These are phyloP conservation scores for Cardamine occulta DNA, from an alignment of 345 rosid species.

Conservation along the genomic window DNA sequence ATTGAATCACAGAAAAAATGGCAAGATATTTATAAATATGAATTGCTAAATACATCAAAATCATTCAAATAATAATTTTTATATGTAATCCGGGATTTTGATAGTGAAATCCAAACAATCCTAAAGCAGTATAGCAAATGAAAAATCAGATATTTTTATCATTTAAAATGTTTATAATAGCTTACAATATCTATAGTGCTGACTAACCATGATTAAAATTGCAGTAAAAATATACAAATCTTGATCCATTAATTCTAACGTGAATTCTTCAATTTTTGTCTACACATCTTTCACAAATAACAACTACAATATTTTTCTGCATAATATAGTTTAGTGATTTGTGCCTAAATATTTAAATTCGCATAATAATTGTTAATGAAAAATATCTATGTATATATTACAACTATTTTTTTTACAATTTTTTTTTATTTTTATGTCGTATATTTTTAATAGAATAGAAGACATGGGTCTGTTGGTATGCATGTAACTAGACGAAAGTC, in stretches of 20 bases:
- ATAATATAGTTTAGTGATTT: background rate
- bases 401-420: background rate
- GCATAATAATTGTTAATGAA: background rate
- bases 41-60: background rate
- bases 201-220: background rate
- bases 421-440: background rate
- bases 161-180: background rate
- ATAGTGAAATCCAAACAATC: background rate
- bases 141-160: background rate
- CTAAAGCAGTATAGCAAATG: background rate
- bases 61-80: background rate
- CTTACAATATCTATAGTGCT: background rate
- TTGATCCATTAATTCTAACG: background rate
- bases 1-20: background rate
- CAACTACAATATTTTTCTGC: background rate
- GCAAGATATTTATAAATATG: background rate
- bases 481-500: background rate
- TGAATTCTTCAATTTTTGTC: background rate
- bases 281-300: too few relatives aligned
- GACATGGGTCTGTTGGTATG: background rate
- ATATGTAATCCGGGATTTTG: background rate
- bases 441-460: background rate
- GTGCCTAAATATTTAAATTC: background rate
- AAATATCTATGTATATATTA: background rate
- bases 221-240: background rate